Base-by-base conservation (phyloP, 2,329 filamentous ascomycete genomes). In the Penicillium italicum region DNA sequence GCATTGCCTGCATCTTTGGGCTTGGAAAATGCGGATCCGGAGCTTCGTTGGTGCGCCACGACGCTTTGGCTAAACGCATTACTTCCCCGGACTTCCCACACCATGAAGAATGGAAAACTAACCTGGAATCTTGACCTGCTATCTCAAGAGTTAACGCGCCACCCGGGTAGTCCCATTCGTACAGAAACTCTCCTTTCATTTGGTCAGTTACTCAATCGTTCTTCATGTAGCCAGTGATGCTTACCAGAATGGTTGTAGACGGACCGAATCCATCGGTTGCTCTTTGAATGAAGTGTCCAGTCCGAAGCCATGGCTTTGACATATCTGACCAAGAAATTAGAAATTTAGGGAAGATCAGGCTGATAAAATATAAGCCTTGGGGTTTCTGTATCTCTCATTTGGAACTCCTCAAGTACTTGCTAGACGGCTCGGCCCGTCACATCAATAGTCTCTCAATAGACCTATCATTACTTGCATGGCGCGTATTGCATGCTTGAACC, bases 221-320 rank as follows among this genome's bases (percentile, higher is more conserved):
- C 7, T 31, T 16, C 6, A 18, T 16, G 20, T 24, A 24, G 14
- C 26, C 26, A 24, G 18, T 22, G 10, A 28, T 20, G 16, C 34
- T 22, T 22, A 56, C 52, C 52, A 12, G 45, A 44, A 20, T 42
- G 37, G 33, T 49, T 44, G 34, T 56, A 38, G n/a, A 49, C 42
- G 8, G 41, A 31, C 22, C 50, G 58, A 48, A 48, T 50, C 34
- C 37, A 48, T n/a, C 56, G 49, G 36, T 48, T 51, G 28, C 24
- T 47, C 18, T 54, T 42, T 14, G 18, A 0, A 31, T 56, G 49
- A 26, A 49, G 22, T 36, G 18, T 16, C 58, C 52, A 54, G 24
- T 54, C 24, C 12, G 47, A 20, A 9, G 49, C 24, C 56, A 56
- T 56, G 12, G 12, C 14, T 30, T 33, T 31, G 47, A 26, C 45